Evolutionary conservation across 1,284 basidiomycete species (phyloP), one percentile per base, ranked within the genome.

Genomic region (Tilletia caries): DNA sequence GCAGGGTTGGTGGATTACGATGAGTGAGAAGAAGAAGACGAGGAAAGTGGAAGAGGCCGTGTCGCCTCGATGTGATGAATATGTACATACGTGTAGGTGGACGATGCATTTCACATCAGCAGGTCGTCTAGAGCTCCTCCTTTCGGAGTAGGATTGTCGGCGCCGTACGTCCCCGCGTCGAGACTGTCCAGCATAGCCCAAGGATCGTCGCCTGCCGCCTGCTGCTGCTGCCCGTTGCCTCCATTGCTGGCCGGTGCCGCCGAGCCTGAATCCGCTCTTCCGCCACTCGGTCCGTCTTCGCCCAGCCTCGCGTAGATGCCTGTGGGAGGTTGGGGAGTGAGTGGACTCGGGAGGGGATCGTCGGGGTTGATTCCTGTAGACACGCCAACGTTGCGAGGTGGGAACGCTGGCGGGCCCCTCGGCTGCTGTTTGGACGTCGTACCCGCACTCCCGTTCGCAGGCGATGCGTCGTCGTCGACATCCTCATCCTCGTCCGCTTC

Each of bases 141-240:
- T 34, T 37, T 33, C 15, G 58, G 58, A 12, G 58, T 62, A 20
- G 58, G 58, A 15, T 62, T 62, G n/a, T 62, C 58, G 12, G 58
- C 58, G 10, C 58, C 58, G 58, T 62, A 62, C 70, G 58, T 33
- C 27, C 58, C 58, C 3, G 32, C 58, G 32, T 62, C 58, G 15
- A 62, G 32, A 6, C 58, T 62, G 25, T 58, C 73, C 15, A 74
- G 68, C 73, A 74, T 74, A 1, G 73, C 66, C 50, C 72, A 74
- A 0, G 73, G 73, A 65, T 74, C 73, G 15, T 52, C 52, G 10
- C 32, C 65, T 8, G 15, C 13, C n/a, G n/a, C 52, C 52, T 54
- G 52, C 32, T 34, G 18, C 33, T 33, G 29, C 58, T 29, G 23
- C 29, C n/a, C 52, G 25, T 29, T 23, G 25, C 52, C 52, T 54